Conservation (phyloP, 169 alveolate species). For the Cryptosporidium ryanae region DNA sequence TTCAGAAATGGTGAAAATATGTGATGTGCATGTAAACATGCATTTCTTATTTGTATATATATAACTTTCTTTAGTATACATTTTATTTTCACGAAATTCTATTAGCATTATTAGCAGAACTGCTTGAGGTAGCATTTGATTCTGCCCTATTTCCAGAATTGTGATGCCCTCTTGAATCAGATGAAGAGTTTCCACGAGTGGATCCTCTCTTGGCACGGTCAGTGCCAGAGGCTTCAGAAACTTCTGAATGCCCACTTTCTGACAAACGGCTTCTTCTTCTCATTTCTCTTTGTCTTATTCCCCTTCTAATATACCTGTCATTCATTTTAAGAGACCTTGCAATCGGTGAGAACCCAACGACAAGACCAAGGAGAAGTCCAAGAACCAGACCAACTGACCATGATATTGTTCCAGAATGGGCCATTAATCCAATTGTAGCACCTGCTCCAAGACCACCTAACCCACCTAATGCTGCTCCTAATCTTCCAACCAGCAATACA, state of each 20-base stretch:
- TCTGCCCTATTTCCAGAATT: not conserved
- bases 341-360: slow-evolving; percentile 77
- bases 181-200: slow-evolving; percentile 24
- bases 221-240: slow-evolving; percentile 72
- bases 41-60: no score
- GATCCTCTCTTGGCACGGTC: slow-evolving; percentile 46
- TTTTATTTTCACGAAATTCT: not conserved
- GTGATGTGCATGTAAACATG: no score
- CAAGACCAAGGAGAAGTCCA: slow-evolving; percentile 77
- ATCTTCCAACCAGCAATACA: slow-evolving; percentile 76
- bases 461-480: slow-evolving; percentile 72
- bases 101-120: slow-evolving; percentile 47
- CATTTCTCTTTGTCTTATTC: slow-evolving; percentile 76
- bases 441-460: slow-evolving; percentile 74
- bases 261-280: slow-evolving; percentile 75
- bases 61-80: not conserved
- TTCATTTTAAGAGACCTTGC: slow-evolving; percentile 79
- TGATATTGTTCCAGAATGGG: slow-evolving; percentile 70
- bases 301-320: slow-evolving; percentile 79
- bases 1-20: no score
- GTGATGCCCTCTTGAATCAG: slow-evolving; percentile 26
- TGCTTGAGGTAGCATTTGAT: slow-evolving; percentile 23
- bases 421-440: slow-evolving; percentile 64
- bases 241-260: slow-evolving; percentile 53
- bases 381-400: slow-evolving; percentile 74